Conservation (phyloP, 306 rosid genomes). For the Prunus padus region DNA sequence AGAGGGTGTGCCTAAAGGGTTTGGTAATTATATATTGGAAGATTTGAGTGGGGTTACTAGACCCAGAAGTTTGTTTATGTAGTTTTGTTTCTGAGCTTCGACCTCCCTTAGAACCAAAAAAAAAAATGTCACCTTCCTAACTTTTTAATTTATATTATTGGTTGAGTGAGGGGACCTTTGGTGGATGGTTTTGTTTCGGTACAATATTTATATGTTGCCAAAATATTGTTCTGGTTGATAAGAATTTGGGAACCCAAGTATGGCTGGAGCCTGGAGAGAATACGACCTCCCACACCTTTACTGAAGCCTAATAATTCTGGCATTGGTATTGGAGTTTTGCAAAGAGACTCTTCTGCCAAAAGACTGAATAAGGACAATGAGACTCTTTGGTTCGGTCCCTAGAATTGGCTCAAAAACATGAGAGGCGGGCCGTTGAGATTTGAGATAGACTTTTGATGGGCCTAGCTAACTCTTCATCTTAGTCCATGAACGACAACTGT, state of each 20-base stretch:
- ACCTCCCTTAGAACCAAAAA: too few species aligned
- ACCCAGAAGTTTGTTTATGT: too few species aligned
- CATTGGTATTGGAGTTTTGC: slow-evolving; percentile 12
- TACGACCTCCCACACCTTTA: not conserved
- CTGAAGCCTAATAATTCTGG: not conserved
- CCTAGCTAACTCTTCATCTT: not conserved
- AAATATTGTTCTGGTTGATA: not conserved
- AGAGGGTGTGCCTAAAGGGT: too few species aligned
- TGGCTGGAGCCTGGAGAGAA: not conserved
- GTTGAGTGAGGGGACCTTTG: not conserved
- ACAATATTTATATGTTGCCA: not conserved
- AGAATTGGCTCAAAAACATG: not conserved
- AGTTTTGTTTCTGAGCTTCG: too few species aligned
- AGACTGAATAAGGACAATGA: not conserved
- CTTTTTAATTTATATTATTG: not conserved
- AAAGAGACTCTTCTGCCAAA: not conserved
- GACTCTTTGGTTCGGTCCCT: not conserved
- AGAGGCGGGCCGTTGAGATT: not conserved
- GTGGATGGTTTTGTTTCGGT: not conserved
- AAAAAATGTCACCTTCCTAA: not conserved
- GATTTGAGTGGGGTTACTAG: too few species aligned
- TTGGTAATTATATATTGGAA: too few species aligned
- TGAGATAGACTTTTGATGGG: slow-evolving; percentile 1
- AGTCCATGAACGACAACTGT: not conserved
- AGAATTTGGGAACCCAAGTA: not conserved